Base-by-base conservation (phyloP, 1,284 basidiomycete genomes). In the Pterula multifida region DNA sequence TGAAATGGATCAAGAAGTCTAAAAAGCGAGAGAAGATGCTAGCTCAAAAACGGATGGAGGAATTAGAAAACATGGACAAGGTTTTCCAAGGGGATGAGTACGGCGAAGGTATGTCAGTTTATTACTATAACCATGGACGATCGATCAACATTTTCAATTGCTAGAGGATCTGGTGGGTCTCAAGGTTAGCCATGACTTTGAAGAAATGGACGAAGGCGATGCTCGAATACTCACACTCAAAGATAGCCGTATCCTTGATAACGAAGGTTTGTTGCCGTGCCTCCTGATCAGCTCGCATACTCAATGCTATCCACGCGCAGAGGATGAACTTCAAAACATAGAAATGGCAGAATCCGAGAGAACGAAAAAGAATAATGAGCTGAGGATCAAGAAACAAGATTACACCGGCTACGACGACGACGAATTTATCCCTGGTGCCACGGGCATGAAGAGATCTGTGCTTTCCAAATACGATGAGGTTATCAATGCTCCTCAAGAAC, bases 321-420 rank as follows among this genome's bases (percentile, higher is more conserved):
- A 98, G 81, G 96, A 98, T 67, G 95, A 97, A 66, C 76, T 98
- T 17, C 89, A 96, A 67, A 97, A 98, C 59, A 73, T 95, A 47
- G 89, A 93, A 57, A 78, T 98, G 70, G 90, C 89, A 0, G 92
- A 96, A 62, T 77, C 78, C 46, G 91, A 93, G 59, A 78, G 77
- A 9, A 78, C 79, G 21, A 79, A 86, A 62, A 84, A 84, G 69
- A 87, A 81, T 50, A 75, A 81, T 47, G 89, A 93, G 50, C 70
- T 90, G 36, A 96, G 96, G 67, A 86, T 87, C 50, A 96, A 95
- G 68, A 86, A 81, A 45, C 78, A 80, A 44, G 82, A 89, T 59
- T 99, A 98, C 62, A 95, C 90, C 0, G 95, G 95, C 21, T 92
- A 93, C 62, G 95, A 99, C 60, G 95, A 99, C 58, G 92, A 96